Evolutionary conservation across 176 grass and related monocot species (phyloP), one percentile per base, ranked within the genome.

Genomic region (Oryza officinalis): DNA sequence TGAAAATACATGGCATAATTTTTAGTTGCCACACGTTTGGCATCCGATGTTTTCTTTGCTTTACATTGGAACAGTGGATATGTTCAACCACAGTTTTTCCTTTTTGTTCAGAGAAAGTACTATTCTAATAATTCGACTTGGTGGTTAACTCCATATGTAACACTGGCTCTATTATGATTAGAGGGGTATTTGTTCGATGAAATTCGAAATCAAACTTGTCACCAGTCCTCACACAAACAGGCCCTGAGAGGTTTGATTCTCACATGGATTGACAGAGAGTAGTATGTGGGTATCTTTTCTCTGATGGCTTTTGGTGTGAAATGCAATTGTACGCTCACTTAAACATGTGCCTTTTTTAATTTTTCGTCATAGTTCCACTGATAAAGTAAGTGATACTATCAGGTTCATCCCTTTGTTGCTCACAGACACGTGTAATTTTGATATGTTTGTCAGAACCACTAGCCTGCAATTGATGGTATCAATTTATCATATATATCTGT

Each of bases 121-220:
- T 26, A 15, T 33, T 43, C 57, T 72, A 86, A 81, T 90, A 86
- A 82, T 82, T 20, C 22, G 44, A 71, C 5, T 65, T 35, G 26
- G 35, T 7, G 0, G 26, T 31, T 33, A 81, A 76, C 30, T 31
- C 27, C 32, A 44, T 45, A 72, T 31, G 32, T 77, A 65, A 41
- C 33, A 70, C 22, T 1, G 15, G 38, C 41, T 61, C 25, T 72
- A 15, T 45, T 71, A 18, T 61, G 15, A 35, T 9, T 0, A 13
- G 33, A 81, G 50, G 50, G 50, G 15, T 23, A 23, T n/a, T n/a
- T 60, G 54, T 60, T 18, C 0, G 6, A 60, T 60, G 52, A 23
- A 23, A 23, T 60, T 60, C 23, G 22, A 60, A n/a, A n/a, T 60
- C 22, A 23, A 25, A 61, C 0, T 22, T 61, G 2, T 61, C 57